A percentile compares a stretch with the other conserved stretches of the same genome.
Evolutionary conservation across 1,284 basidiomycete species (phyloP).

Genomic region (Phellopilus nigrolimitatus): DNA sequence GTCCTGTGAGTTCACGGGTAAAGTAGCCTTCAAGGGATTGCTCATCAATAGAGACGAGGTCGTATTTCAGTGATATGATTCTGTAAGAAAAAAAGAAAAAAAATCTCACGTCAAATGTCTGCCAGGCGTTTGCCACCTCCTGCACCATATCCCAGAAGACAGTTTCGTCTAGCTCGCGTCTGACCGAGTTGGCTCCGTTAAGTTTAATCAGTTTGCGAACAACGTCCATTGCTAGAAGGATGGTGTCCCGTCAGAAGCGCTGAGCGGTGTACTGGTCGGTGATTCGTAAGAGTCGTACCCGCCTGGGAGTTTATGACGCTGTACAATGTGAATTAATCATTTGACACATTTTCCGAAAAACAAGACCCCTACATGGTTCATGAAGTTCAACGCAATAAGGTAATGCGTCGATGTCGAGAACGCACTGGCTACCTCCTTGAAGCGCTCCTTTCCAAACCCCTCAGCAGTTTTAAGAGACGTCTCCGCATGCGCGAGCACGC

Average conservation of each 20-base stretch:
- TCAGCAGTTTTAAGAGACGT: slow-evolving; percentile 12
- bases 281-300: slow-evolving; percentile 13
- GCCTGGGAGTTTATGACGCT: slow-evolving; percentile 20
- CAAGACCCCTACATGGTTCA: slow-evolving; percentile 22
- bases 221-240: slow-evolving; percentile 10
- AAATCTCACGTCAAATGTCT: slow-evolving; percentile 15
- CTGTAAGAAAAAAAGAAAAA: no score
- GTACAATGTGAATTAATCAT: not conserved
- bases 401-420: slow-evolving; percentile 8
- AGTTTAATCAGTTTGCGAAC: slow-evolving; percentile 5
- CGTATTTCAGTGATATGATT: no score
- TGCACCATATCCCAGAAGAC: slow-evolving; percentile 20
- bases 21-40: slow-evolving; percentile 9
- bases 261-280: slow-evolving; percentile 11
- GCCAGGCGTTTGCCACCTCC: slow-evolving; percentile 18
- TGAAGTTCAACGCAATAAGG: slow-evolving; percentile 16
- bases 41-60: no score
- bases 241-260: slow-evolving; percentile 19
- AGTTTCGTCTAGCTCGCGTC: not conserved
- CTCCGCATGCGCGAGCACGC: slow-evolving; percentile 19
- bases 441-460: slow-evolving; percentile 12
- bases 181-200: not conserved
- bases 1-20: slow-evolving; percentile 1
- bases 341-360: no score
- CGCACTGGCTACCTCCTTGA: slow-evolving; percentile 12